Conservation (phyloP, 1,139 yeast species). For the Saccharomyces hybrid region DNA sequence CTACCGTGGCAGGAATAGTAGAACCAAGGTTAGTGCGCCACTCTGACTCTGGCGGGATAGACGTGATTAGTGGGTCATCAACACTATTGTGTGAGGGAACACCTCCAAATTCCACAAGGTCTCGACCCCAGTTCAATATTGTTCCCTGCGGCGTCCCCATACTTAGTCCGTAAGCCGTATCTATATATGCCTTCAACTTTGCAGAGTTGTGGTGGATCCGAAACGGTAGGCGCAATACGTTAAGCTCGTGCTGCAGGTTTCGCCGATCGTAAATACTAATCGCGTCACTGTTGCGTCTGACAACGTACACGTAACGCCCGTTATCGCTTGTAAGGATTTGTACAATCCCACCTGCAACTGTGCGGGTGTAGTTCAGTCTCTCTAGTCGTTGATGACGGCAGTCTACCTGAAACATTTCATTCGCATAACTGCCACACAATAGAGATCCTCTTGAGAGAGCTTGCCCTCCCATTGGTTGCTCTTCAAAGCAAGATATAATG, state of each 20-base stretch:
- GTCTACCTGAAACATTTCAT: conserved; percentile 23
- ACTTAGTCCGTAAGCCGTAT: conserved; percentile 15
- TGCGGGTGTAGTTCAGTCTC: conserved; percentile 1
- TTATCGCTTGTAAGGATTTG: conserved; percentile 25
- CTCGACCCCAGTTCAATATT: conserved; percentile 21
- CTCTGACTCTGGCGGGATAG: background rate
- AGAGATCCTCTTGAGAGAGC: background rate
- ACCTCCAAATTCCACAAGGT: conserved; percentile 28
- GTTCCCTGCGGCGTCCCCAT: conserved; percentile 20
- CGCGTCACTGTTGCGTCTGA: conserved; percentile 17
- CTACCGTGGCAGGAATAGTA: background rate
- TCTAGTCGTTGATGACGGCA: conserved; percentile 9
- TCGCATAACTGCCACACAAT: conserved; percentile 24
- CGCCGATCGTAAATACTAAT: conserved; percentile 26
- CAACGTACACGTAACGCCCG: conserved; percentile 22
- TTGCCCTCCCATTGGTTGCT: conserved; percentile 6
- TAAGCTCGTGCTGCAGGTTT: conserved; percentile 9
- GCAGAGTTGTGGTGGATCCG: conserved; percentile 14
- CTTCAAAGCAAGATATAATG: conserved; percentile 28
- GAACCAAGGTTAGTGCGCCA: background rate
- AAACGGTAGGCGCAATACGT: conserved; percentile 18
- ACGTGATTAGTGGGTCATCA: background rate
- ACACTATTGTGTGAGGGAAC: conserved; percentile 4
- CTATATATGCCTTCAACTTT: conserved; percentile 20
- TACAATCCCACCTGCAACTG: conserved; percentile 18